Evolutionary conservation across 495 filamentous ascomycete species (phyloP), one percentile per base, ranked within the genome.

Genomic region (Hyaloscypha bicolor): DNA sequence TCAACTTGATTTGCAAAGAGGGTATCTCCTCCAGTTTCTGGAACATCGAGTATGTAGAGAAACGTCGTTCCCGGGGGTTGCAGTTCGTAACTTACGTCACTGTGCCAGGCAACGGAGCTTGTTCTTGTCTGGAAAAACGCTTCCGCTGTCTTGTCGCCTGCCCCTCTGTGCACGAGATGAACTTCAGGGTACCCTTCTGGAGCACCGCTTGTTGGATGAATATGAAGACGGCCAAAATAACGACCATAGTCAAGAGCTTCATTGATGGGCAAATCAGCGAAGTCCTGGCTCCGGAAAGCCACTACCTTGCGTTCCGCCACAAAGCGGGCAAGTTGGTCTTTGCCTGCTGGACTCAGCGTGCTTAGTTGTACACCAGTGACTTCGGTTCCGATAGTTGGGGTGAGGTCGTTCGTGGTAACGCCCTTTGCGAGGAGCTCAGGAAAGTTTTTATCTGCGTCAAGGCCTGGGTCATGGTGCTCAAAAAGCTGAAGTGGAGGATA

Each of bases 61-160:
- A 95, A 92, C 0, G 91, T 93, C 0, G 91, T 94, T 61, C 92
- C 91, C 0, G 93, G 91, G n/a, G 93, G 91, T 76, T 95, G 92
- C 64, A 82, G 71, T 80, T 96, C 92, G 74, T 93, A 94, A 5
- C 87, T 89, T 0, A 94, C 90, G 76, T 96, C 93, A 1, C 87
- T 89, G 76, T 94, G 91, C 92, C 91, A 94, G 1, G 88, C 83
- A 0, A 91, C 87, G n/a, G 85, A 88, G 70, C 82, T 89, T 1
- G 86, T 91, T 42, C 89, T 80, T 37, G 81, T 86, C 32, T 84
- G 79, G 61, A 93, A 89, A 75, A 86, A 88, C 22, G 78, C 70
- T 53, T 88, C 81, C 21, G 80, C 77, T 14, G 78, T 81, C 51
- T 83, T 83, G 66, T 90, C 87, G 19, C 86, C 87, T 0, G 86